Percentiles rank a stretch among this genome's conserved stretches.
These are phyloP conservation scores for Sesbania bispinosa DNA, from an alignment of 306 rosid species.

Conservation along the genomic window DNA sequence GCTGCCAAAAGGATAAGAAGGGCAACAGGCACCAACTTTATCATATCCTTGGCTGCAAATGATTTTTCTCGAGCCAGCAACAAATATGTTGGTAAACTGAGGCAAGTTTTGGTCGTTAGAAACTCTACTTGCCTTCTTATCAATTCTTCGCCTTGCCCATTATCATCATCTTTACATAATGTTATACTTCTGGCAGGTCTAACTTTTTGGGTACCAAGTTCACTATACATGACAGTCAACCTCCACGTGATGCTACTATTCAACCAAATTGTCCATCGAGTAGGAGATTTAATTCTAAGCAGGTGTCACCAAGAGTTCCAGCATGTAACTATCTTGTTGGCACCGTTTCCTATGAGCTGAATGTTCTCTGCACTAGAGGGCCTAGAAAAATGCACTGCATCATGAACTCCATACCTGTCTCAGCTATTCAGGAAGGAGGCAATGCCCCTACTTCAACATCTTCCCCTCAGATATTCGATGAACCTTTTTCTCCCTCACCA, in stretches of 20 bases:
- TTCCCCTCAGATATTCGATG: slow-evolving; percentile 26
- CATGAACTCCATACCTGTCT: slow-evolving; percentile 58
- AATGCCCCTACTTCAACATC: slow-evolving; percentile 50
- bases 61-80: slow-evolving; percentile 60
- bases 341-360: slow-evolving; percentile 49
- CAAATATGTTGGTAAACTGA: slow-evolving; percentile 69
- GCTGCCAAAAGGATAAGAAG: slow-evolving; percentile 69
- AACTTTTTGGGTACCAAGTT: slow-evolving; percentile 73
- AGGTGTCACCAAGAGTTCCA: slow-evolving; percentile 55
- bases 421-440: slow-evolving; percentile 67
- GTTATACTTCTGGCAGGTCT: slow-evolving; percentile 47
- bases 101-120: slow-evolving; percentile 41
- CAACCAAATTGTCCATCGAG: slow-evolving; percentile 34
- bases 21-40: slow-evolving; percentile 55
- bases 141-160: neutral
- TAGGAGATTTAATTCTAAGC: slow-evolving; percentile 48
- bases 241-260: slow-evolving; percentile 27
- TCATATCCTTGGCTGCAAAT: slow-evolving; percentile 51
- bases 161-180: neutral
- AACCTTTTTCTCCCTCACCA: slow-evolving; percentile 34
- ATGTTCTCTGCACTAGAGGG: slow-evolving; percentile 63
- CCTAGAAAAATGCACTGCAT: slow-evolving; percentile 71
- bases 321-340: slow-evolving; percentile 46
- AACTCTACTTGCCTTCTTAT: neutral
- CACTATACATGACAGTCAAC: slow-evolving; percentile 46